Evolutionary conservation across 805 yeast genomes (phyloP), one percentile per base, ranked within the genome.

Genomic region (Saccharomycopsis amapae): DNA sequence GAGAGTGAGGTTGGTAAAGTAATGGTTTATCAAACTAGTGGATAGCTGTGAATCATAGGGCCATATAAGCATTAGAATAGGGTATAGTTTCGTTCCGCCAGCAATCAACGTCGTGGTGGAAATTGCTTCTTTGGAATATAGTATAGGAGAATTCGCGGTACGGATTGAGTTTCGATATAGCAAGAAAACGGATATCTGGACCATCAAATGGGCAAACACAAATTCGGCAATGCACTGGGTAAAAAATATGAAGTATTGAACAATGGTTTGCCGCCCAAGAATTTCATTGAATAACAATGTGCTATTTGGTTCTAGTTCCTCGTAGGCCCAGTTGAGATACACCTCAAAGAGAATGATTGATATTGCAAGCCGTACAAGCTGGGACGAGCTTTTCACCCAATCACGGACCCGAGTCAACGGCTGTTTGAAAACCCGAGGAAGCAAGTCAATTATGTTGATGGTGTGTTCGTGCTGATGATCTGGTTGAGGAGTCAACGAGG

Each of bases 41-140:
- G 83, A 81, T 2, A 82, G 69, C 1, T 81, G 69, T n/a, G 84
- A 75, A 58, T 93, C 96, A 58, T 93, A 93, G 0, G 95, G 93
- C 99, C 99, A 93, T 30, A 93, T 90, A 26, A 93, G 68, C 89
- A 90, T 90, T 28, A 93, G 69, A 17, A 93, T 82, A 0, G 98
- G 98, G 52, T 90, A 81, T 19, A 90, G 68, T 58, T 84, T 86
- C 33, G 90, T 81, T 1, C 85, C 78, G 37, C 86, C 79, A 0
- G 97, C 80, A 4, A 88, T 72, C 38, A 89, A 59, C 1, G 88
- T 71, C 0, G 95, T 82, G 7, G 80, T 71, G 1, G 87, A 72
- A 15, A 89, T 61, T 13, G 73, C 63, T 37, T 62, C 64, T 35
- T 68, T 71, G 30, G 59, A 59, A 42, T 62, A 53, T 35, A 39